A percentile compares a stretch with the other conserved stretches of the same genome.
phyloP scores from a whole-genome alignment of 1,139 yeast species.

The Schizosaccharomyces versatilis region DNA sequence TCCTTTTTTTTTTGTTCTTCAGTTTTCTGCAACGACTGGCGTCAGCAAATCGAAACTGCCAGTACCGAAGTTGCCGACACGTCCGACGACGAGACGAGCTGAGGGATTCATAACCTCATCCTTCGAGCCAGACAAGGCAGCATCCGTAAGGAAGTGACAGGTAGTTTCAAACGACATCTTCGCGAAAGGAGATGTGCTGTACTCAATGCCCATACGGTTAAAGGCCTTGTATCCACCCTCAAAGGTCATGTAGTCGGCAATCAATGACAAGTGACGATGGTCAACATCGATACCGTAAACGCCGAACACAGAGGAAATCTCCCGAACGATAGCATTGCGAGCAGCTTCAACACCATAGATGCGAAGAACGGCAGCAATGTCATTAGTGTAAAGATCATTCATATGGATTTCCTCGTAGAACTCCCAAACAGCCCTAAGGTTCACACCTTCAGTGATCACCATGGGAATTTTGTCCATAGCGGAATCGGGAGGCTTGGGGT shows the following conservation, averaged over 20 bases:
- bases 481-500: constrained; percentile 56
- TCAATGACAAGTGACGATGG: constrained; percentile 78
- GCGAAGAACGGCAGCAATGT: constrained; percentile 67
- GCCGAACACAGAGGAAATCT: constrained; percentile 85
- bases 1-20: neutral
- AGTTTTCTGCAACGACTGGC: constrained; percentile 2
- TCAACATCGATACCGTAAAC: constrained; percentile 80
- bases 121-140: constrained; percentile 76
- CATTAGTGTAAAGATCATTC: constrained; percentile 74
- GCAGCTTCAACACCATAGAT: constrained; percentile 99
- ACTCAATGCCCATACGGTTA: constrained; percentile 93
- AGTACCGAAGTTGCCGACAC: constrained; percentile 79
- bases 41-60: constrained; percentile 83
- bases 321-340: constrained; percentile 86
- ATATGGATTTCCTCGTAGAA: constrained; percentile 82
- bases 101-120: constrained; percentile 84
- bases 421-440: constrained; percentile 95
- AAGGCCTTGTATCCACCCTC: constrained; percentile 93
- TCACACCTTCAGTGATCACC: constrained; percentile 92
- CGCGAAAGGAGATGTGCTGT: constrained; percentile 87
- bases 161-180: constrained; percentile 99
- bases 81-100: constrained; percentile 86
- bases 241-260: constrained; percentile 98
- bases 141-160: constrained; percentile 87
- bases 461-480: constrained; percentile 29